These are phyloP conservation scores for Septoria petroselini DNA, from an alignment of 2,329 filamentous ascomycete genomes.

Conservation along the genomic window DNA sequence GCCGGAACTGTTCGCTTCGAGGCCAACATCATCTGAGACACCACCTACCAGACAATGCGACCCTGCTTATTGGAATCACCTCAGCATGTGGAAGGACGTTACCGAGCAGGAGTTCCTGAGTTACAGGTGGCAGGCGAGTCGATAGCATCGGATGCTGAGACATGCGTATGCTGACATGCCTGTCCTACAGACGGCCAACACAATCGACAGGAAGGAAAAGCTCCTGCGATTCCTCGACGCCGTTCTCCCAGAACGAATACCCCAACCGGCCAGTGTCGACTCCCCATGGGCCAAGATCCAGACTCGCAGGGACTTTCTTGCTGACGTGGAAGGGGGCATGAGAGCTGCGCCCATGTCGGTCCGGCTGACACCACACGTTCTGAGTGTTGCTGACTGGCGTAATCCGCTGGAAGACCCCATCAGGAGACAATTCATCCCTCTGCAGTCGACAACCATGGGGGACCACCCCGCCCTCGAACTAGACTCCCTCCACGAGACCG, in stretches of 20 bases:
- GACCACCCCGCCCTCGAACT: constrained; percentile 56
- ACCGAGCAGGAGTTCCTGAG: constrained; percentile 50
- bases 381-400: constrained; percentile 59
- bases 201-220: constrained; percentile 49
- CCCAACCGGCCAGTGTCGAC: constrained; percentile 32
- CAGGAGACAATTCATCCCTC: constrained; percentile 59
- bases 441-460: constrained; percentile 51
- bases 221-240: constrained; percentile 51
- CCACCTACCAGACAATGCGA: not conserved
- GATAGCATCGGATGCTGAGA: constrained; percentile 15
- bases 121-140: constrained; percentile 55
- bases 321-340: constrained; percentile 55
- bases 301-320: constrained; percentile 53
- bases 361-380: constrained; percentile 58
- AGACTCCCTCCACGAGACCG: constrained; percentile 59
- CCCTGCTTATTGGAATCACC: constrained; percentile 25
- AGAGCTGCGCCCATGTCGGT: constrained; percentile 58
- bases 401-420: constrained; percentile 59
- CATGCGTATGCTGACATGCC: constrained; percentile 3
- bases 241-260: constrained; percentile 53
- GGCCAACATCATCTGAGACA: not conserved
- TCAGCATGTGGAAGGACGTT: constrained; percentile 48
- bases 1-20: constrained; percentile 12
- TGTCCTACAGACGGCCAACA: constrained; percentile 46
- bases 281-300: constrained; percentile 38